Conservation (phyloP, 2,329 filamentous ascomycete genomes). For the Pseudogymnoascus sp. region DNA sequence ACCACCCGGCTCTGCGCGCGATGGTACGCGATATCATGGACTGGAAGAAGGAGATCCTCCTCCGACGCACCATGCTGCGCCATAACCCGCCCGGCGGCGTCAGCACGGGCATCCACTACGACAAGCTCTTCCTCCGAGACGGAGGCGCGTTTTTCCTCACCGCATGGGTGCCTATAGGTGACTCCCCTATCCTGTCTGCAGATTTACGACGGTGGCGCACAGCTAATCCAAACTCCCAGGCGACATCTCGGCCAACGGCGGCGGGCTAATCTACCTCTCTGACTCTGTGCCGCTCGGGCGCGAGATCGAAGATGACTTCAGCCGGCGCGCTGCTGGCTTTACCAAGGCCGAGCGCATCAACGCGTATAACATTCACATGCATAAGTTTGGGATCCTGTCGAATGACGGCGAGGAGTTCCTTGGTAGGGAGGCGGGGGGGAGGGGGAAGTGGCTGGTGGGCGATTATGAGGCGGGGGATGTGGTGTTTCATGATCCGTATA, state of each 20-base stretch:
- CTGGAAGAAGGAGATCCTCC: constrained; percentile 43
- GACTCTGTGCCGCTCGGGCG: constrained; percentile 29
- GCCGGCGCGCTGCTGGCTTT: constrained; percentile 7
- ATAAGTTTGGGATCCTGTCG: not conserved
- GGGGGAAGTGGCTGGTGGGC: constrained; percentile 27
- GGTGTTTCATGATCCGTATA: constrained; percentile 37
- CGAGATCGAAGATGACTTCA: constrained; percentile 34
- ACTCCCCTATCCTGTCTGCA: constrained; percentile 20
- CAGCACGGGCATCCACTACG: constrained; percentile 45
- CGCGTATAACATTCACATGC: not conserved
- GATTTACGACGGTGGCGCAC: not conserved
- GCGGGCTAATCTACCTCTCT: constrained; percentile 36
- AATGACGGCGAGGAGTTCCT: constrained; percentile 17
- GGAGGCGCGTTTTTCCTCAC: constrained; percentile 41
- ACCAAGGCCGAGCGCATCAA: not conserved
- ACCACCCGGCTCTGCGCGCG: constrained; percentile 37
- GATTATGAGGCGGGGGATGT: constrained; percentile 34
- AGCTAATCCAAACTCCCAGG: constrained; percentile 24
- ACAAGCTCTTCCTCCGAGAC: constrained; percentile 43
- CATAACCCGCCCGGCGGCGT: constrained; percentile 43
- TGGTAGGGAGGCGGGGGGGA: constrained; percentile 18
- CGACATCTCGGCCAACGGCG: constrained; percentile 29
- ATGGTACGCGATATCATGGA: constrained; percentile 44
- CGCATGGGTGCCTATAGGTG: constrained; percentile 44
- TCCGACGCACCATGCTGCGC: constrained; percentile 38